Conservation (phyloP, 225 moss, liverwort and hornwort species). For the Sphagnum tenellum region DNA sequence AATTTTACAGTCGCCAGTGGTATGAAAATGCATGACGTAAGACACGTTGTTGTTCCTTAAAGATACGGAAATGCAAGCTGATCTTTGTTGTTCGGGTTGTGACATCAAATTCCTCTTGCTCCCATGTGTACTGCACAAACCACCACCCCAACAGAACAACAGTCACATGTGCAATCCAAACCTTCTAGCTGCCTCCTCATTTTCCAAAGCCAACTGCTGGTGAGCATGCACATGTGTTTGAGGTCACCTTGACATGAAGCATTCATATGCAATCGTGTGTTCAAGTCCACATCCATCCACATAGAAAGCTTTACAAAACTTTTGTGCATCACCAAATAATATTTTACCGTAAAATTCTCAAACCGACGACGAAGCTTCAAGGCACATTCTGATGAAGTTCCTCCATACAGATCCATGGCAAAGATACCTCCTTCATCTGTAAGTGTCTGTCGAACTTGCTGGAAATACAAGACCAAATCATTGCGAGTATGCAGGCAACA, state of each 20-base stretch:
- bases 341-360: slow-evolving; percentile 24
- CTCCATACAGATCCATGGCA: slow-evolving; percentile 51
- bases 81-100: slow-evolving; percentile 33
- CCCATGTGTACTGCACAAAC: slow-evolving; percentile 33
- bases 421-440: slow-evolving; percentile 36
- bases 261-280: no score
- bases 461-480: slow-evolving; percentile 33
- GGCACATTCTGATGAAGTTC: slow-evolving; percentile 36
- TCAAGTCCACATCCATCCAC: no score
- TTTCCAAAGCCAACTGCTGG: no score
- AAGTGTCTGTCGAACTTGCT: slow-evolving; percentile 15
- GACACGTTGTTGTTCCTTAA: slow-evolving; percentile 32
- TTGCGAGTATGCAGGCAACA: slow-evolving; percentile 34
- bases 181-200: background rate
- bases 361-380: slow-evolving; percentile 36
- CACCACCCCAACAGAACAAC: background rate
- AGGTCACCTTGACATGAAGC: no score
- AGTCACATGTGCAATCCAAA: background rate
- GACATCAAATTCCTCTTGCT: slow-evolving; percentile 51
- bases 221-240: no score
- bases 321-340: background rate
- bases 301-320: no score
- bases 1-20: slow-evolving; percentile 32
- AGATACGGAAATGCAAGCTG: slow-evolving; percentile 39
- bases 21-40: slow-evolving; percentile 43